phyloP scores from a whole-genome alignment of 306 rosid species.

The Vicia villosa region DNA sequence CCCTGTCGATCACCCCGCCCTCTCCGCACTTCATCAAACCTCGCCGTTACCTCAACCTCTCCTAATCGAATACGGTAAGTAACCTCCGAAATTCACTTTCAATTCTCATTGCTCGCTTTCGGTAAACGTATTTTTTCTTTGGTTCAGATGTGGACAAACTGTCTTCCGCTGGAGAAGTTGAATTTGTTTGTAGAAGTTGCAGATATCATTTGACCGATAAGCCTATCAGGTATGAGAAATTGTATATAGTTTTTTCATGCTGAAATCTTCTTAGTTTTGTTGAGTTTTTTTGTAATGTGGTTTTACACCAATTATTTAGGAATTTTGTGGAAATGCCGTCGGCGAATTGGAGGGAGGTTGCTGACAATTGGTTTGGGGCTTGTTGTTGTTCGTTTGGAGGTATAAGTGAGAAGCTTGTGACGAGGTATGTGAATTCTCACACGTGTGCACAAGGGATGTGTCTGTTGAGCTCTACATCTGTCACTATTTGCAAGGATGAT shows the following conservation, averaged over 20 bases:
- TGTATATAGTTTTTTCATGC: no score
- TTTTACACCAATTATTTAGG: slow-evolving; percentile 49
- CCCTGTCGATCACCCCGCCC: slow-evolving; percentile 73
- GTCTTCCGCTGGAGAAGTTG: slow-evolving; percentile 58
- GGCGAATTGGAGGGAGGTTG: slow-evolving; percentile 88
- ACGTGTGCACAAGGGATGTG: slow-evolving; percentile 62
- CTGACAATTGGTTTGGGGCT: slow-evolving; percentile 94
- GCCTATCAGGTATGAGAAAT: slow-evolving; percentile 82
- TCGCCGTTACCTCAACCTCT: slow-evolving; percentile 41
- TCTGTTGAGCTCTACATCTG: slow-evolving; percentile 61
- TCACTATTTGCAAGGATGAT: slow-evolving; percentile 80
- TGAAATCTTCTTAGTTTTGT: no score
- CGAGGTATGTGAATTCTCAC: slow-evolving; percentile 63
- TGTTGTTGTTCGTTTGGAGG: slow-evolving; percentile 97
- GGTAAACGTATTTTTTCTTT: not conserved
- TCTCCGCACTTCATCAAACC: slow-evolving; percentile 46
- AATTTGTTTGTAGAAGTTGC: slow-evolving; percentile 76
- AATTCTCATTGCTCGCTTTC: not conserved
- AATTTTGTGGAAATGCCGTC: slow-evolving; percentile 92
- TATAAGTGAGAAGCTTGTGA: slow-evolving; percentile 85
- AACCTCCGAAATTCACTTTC: slow-evolving; percentile 10
- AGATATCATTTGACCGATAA: slow-evolving; percentile 58
- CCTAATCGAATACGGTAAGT: slow-evolving; percentile 63
- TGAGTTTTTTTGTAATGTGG: no score
- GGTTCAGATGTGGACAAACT: slow-evolving; percentile 58